Conservation (phyloP, 495 filamentous ascomycete genomes). For the Aspergillus coremiiformis region DNA sequence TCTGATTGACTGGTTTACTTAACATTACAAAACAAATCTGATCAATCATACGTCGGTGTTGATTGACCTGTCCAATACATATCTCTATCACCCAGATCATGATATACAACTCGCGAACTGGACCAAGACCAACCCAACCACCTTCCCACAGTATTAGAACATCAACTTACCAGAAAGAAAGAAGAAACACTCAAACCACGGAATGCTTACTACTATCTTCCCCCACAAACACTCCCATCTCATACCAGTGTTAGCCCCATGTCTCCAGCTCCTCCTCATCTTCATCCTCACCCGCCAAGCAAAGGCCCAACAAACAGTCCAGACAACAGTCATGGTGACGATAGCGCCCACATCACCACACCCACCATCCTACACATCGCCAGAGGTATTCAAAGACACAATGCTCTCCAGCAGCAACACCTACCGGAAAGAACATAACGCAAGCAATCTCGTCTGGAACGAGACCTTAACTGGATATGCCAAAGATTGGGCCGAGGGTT, state of each 20-base stretch:
- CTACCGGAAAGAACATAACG: conserved; percentile 60
- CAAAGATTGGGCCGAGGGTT: conserved; percentile 41
- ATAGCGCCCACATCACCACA: conserved; percentile 22
- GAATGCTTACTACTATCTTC: neutral
- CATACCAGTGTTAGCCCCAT: neutral
- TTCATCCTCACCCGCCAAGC: conserved; percentile 1
- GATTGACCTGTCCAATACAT: neutral
- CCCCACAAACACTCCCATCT: neutral
- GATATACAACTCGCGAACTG: neutral
- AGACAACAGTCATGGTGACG: conserved; percentile 19
- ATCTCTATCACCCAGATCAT: neutral
- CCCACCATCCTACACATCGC: conserved; percentile 43
- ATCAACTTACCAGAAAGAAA: neutral
- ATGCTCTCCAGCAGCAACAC: conserved; percentile 61
- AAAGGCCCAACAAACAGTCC: conserved; percentile 10
- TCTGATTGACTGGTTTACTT: neutral
- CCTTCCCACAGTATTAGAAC: neutral
- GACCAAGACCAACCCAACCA: neutral
- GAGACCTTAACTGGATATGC: conserved; percentile 51
- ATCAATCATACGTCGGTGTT: neutral
- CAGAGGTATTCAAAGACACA: conserved; percentile 43
- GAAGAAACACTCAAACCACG: neutral
- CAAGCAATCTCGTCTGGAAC: conserved; percentile 58
- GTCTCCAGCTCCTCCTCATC: conserved; percentile 1
- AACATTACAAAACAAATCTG: neutral